These are phyloP conservation scores for Nepenthes alata DNA, from an alignment of 179 eudicot genomes.

Conservation along the genomic window DNA sequence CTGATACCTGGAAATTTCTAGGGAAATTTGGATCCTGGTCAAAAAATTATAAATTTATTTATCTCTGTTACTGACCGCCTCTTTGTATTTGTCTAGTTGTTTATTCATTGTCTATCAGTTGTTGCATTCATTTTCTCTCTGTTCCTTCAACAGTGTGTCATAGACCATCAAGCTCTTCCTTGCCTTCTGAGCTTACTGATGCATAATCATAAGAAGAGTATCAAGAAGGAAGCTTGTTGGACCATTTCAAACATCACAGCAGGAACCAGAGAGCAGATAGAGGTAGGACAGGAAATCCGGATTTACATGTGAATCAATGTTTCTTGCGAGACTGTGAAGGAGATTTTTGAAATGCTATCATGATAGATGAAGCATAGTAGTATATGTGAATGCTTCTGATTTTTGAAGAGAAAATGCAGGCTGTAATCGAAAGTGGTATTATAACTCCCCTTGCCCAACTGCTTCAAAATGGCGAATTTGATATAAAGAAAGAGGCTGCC, in stretches of 20 bases:
- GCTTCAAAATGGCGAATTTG: constrained; percentile 65
- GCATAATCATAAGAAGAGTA: constrained; percentile 46
- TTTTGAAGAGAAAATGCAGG: constrained; percentile 14
- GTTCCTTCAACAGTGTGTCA: constrained; percentile 24
- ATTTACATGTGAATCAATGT: background rate
- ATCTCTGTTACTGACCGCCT: background rate
- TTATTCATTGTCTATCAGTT: background rate
- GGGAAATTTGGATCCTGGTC: too few relatives aligned
- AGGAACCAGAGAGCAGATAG: constrained; percentile 57
- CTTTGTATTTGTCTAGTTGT: background rate
- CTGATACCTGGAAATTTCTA: too few relatives aligned
- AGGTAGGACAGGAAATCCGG: constrained; percentile 14
- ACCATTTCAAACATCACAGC: constrained; percentile 68
- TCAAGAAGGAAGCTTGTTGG: constrained; percentile 76
- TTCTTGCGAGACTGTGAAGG: too few relatives aligned
- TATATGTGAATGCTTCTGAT: too few relatives aligned
- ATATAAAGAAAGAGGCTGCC: constrained; percentile 69
- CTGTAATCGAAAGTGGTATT: constrained; percentile 40
- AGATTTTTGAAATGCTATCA: too few relatives aligned
- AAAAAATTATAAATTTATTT: too few relatives aligned
- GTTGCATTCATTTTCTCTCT: background rate
- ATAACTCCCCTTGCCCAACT: constrained; percentile 43
- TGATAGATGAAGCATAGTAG: too few relatives aligned
- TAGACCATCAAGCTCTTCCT: constrained; percentile 40
- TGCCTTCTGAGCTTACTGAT: constrained; percentile 37